phyloP scores from a whole-genome alignment of 1,139 yeast species.

The Pichia sp. region DNA sequence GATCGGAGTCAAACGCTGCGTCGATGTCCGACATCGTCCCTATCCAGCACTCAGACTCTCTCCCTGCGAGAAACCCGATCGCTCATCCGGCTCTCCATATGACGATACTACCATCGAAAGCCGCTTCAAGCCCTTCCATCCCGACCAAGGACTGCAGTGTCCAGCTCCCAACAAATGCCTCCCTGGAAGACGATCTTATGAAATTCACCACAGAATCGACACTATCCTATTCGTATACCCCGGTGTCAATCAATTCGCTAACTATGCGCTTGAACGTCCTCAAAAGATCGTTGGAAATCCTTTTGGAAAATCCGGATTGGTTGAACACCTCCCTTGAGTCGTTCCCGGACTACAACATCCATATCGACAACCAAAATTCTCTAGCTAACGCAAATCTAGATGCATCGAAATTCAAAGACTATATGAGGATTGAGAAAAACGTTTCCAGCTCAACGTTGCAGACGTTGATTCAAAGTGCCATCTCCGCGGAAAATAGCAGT shows the following conservation, averaged over 20 bases:
- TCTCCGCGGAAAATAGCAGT: conserved; percentile 20
- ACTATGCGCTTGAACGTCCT: conserved; percentile 72
- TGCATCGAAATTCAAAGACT: conserved; percentile 4
- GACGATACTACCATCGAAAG: background rate
- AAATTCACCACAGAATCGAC: conserved; percentile 73
- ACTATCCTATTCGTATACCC: conserved; percentile 82
- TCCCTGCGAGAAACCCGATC: background rate
- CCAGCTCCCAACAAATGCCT: background rate
- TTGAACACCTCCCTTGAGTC: conserved; percentile 32
- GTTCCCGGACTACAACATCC: conserved; percentile 13
- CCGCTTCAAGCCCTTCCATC: background rate
- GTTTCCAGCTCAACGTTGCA: conserved; percentile 50
- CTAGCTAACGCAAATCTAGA: background rate
- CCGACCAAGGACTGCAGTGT: background rate
- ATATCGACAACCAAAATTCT: background rate
- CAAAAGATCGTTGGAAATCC: conserved; percentile 68
- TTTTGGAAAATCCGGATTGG: conserved; percentile 58
- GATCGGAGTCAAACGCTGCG: background rate
- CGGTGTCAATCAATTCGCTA: conserved; percentile 72
- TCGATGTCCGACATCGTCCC: background rate
- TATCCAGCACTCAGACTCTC: background rate
- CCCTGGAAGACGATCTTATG: conserved; percentile 6
- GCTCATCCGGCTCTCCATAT: background rate
- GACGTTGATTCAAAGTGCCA: conserved; percentile 41
- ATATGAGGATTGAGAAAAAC: conserved; percentile 34